Conservation (phyloP, 345 rosid genomes). For the Pugionium cornutum region DNA sequence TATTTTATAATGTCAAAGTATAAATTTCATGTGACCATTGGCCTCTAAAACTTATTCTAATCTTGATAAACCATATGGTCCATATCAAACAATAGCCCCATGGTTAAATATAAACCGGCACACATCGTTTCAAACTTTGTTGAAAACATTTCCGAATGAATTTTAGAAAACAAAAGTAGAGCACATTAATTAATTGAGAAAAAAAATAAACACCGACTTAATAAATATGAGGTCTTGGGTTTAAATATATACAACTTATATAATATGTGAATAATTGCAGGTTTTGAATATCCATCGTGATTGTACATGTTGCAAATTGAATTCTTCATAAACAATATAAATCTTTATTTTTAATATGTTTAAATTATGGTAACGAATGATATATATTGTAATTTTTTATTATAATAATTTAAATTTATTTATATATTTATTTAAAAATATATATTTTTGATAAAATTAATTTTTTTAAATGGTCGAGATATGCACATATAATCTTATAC, state of each 20-base stretch:
- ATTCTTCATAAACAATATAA: background rate
- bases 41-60: constrained; percentile 1
- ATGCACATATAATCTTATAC: constrained; percentile 4
- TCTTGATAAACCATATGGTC: constrained; percentile 14
- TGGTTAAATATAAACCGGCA: background rate
- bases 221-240: no score
- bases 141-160: background rate
- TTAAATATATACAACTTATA: no score
- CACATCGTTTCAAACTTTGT: background rate
- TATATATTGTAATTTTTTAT: no score
- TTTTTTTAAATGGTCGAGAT: no score
- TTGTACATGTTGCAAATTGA: constrained; percentile 3
- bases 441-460: no score
- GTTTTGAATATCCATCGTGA: background rate
- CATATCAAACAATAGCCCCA: no score
- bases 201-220: no score
- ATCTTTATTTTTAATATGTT: no score
- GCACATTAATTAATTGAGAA: background rate
- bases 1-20: constrained; percentile 30
- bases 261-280: no score
- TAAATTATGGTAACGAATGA: no score
- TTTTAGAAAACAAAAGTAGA: background rate
- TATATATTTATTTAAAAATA: no score
- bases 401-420: no score
- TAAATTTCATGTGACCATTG: background rate